Base-by-base conservation (phyloP, 345 rosid species). In the Eucalyptus erythrocorys region DNA sequence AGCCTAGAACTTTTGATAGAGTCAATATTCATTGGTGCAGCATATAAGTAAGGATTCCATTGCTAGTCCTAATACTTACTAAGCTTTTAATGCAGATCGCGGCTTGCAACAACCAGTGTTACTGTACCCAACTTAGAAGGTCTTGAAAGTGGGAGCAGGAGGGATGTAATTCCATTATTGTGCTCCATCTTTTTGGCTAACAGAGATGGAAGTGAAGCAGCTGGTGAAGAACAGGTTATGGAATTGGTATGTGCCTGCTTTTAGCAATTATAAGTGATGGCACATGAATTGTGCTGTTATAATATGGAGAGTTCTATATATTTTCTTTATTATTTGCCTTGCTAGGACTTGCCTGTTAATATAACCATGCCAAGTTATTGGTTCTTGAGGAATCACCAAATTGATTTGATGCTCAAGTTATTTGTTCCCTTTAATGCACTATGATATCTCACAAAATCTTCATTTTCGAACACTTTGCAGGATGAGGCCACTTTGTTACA, bases 171-270 rank as follows among this genome's bases (percentile, higher is more conserved):
- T 90, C 96, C 97, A 14, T 87, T 98, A 26, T 88, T 98, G 87
- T 98, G 98, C 91, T 95, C 98, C 55, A 93, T 98, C 91, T 98
- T 98, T 91, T 94, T 98, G 82, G 94, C 97, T 48, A 95, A 96
- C 91, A 95, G 89, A 92, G 98, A 95, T 86, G 95, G 95, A 34
- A 91, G 90, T 86, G 97, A 97, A 88, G 89, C 92, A 85, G 93
- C 93, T 90, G 97, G 91, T 87, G 99, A 94, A 87, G 94, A 90
- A 88, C 89, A 92, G 14, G 91, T 53, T 43, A 88, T 92, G 92
- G 87, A 92, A 76, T 95, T 94, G 95, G 99, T 98, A 92, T 94
- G 99, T 90, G 86, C 87, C 87, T 51, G 37, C 64, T 32, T 68
- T 82, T 86, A 40, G 47, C 84, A 40, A 76, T 76, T 76, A 76